phyloP scores from a whole-genome alignment of 1,284 basidiomycete species.

The Cryptococcus sp. region DNA sequence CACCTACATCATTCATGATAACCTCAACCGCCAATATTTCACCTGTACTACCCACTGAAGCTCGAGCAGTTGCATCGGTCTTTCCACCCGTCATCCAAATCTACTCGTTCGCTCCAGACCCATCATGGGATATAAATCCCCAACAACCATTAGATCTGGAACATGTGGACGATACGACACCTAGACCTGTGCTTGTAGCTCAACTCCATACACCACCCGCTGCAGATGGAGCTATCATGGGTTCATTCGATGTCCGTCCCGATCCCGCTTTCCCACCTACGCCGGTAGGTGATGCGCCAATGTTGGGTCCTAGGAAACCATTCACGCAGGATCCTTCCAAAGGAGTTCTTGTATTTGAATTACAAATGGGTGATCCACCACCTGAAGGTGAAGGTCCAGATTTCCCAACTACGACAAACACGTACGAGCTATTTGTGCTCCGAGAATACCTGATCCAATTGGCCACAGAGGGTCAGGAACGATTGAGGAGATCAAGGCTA shows the following conservation, averaged over 20 bases:
- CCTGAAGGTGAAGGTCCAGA: not conserved
- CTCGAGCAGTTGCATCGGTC: conserved; percentile 8
- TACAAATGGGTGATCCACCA: conserved; percentile 15
- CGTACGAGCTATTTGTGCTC: conserved; percentile 52
- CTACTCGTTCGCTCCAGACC: conserved; percentile 30
- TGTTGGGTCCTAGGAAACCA: conserved; percentile 25
- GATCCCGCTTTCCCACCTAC: conserved; percentile 41
- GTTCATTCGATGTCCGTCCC: conserved; percentile 39
- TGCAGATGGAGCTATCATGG: conserved; percentile 14
- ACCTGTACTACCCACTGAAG: conserved; percentile 14
- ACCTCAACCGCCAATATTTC: conserved; percentile 27
- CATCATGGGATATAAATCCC: conserved; percentile 13
- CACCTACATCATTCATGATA: conserved; percentile 33
- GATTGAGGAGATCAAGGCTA: conserved; percentile 39
- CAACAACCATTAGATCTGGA: conserved; percentile 28
- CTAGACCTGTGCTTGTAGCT: conserved; percentile 26
- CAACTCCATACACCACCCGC: conserved; percentile 33
- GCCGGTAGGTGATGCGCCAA: conserved; percentile 5
- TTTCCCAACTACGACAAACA: not conserved
- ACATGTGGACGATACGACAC: conserved; percentile 31
- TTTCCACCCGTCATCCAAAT: conserved; percentile 40
- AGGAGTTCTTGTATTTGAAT: conserved; percentile 42
- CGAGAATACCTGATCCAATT: conserved; percentile 51
- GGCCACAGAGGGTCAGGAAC: conserved; percentile 38
- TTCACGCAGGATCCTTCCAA: conserved; percentile 42